A percentile compares a stretch with the other conserved stretches of the same genome.
Conservation (phyloP, 495 filamentous ascomycete species). For the Penicillium diatomitis region DNA sequence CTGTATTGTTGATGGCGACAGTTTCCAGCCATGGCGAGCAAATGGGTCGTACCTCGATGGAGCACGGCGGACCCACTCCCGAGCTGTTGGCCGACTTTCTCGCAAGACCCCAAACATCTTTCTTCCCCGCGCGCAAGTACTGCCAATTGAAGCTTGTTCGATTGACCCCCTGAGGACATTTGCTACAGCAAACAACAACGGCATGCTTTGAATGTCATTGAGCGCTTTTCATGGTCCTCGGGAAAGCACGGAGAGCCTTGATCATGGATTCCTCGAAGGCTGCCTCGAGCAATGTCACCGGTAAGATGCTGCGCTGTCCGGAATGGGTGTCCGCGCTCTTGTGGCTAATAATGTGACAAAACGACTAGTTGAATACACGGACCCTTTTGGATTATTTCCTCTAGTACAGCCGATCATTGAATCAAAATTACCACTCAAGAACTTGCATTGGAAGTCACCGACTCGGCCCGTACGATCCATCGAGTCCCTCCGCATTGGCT, state of each 20-base stretch:
- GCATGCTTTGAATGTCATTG: slow-evolving; percentile 25
- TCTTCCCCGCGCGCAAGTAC: background rate
- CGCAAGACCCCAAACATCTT: background rate
- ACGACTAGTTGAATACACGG: slow-evolving; percentile 58
- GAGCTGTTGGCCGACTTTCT: background rate
- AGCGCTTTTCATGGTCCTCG: slow-evolving; percentile 21
- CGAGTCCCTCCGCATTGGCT: slow-evolving; percentile 79
- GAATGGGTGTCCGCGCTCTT: slow-evolving; percentile 1
- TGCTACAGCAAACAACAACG: slow-evolving; percentile 9
- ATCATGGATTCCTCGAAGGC: slow-evolving; percentile 39
- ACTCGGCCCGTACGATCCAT: slow-evolving; percentile 85
- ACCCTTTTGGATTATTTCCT: slow-evolving; percentile 79
- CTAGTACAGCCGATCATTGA: slow-evolving; percentile 68
- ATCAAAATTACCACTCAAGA: slow-evolving; percentile 74
- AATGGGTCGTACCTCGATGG: too few species aligned
- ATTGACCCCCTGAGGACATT: slow-evolving; percentile 1
- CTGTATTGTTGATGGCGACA: too few species aligned
- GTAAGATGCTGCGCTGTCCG: slow-evolving; percentile 16
- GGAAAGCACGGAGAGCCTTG: slow-evolving; percentile 4
- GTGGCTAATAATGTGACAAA: slow-evolving; percentile 1
- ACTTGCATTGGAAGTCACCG: slow-evolving; percentile 95
- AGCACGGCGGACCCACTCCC: background rate
- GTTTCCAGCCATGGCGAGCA: too few species aligned
- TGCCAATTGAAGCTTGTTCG: background rate
- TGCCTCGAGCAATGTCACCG: slow-evolving; percentile 43